Percentiles rank a stretch among this genome's conserved stretches.
These are phyloP conservation scores for Pseudocercospora musae DNA, from an alignment of 2,329 filamentous ascomycete genomes.

Conservation along the genomic window DNA sequence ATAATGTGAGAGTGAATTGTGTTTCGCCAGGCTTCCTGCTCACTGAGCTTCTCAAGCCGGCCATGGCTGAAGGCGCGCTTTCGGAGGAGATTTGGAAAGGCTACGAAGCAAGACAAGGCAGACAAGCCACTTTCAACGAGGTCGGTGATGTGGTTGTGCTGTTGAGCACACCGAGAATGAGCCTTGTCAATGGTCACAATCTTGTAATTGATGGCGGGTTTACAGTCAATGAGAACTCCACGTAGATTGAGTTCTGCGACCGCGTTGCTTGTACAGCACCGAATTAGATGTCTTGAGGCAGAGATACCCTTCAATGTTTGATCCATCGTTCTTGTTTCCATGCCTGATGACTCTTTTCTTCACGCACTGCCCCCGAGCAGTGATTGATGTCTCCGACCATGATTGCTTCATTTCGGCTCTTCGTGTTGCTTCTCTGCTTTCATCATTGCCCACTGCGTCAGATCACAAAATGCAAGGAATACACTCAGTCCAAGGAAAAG, in stretches of 20 bases:
- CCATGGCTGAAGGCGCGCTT: slow-evolving; percentile 13
- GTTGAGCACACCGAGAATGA: slow-evolving; percentile 28
- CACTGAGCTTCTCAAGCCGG: slow-evolving; percentile 24
- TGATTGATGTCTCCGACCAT: neutral
- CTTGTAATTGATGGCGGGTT: slow-evolving; percentile 26
- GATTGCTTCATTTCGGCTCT: slow-evolving; percentile 8
- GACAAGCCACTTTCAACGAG: slow-evolving; percentile 23
- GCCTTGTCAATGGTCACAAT: slow-evolving; percentile 27
- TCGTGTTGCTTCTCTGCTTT: slow-evolving; percentile 10
- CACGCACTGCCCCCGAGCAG: neutral
- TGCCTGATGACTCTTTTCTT: neutral
- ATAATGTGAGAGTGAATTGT: slow-evolving; percentile 37
- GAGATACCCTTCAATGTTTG: neutral
- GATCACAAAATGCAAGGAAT: slow-evolving; percentile 6
- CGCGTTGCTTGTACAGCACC: neutral
- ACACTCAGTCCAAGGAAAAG: slow-evolving; percentile 1
- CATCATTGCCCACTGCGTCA: slow-evolving; percentile 8
- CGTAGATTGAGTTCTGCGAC: neutral
- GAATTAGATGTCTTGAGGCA: neutral
- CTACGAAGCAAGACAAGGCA: slow-evolving; percentile 26
- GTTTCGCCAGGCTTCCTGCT: slow-evolving; percentile 33
- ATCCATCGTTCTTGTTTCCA: neutral
- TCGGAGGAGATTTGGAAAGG: slow-evolving; percentile 15
- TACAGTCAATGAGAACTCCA: slow-evolving; percentile 25
- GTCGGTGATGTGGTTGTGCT: slow-evolving; percentile 30